Conservation (phyloP, 1,284 basidiomycete species). For the Cutaneotrichosporon sp. region DNA sequence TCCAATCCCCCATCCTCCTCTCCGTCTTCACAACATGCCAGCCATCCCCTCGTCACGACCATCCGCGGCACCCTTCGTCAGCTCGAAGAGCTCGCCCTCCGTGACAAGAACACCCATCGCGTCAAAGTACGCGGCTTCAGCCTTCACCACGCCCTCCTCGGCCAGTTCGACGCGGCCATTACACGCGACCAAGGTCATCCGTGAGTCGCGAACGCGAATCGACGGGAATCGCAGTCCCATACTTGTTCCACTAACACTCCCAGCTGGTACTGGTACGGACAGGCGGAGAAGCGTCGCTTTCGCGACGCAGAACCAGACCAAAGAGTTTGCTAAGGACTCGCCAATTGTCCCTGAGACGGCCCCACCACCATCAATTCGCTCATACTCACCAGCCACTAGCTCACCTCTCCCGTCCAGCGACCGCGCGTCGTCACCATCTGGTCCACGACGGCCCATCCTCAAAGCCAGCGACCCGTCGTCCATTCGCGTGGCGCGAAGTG, state of each 20-base stretch:
- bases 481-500: slow-evolving; percentile 44
- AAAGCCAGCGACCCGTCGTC: slow-evolving; percentile 31
- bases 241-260: neutral
- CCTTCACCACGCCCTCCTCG: neutral
- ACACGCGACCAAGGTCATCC: slow-evolving; percentile 15
- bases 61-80: neutral
- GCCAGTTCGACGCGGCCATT: slow-evolving; percentile 8
- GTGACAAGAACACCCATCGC: neutral
- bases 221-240: neutral
- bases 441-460: slow-evolving; percentile 34
- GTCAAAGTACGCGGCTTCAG: neutral
- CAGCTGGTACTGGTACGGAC: neutral
- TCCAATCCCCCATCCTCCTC: neutral
- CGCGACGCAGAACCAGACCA: slow-evolving; percentile 40
- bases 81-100: neutral
- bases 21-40: neutral
- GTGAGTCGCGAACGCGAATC: slow-evolving; percentile 4
- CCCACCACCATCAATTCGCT: slow-evolving; percentile 11
- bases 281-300: slow-evolving; percentile 33
- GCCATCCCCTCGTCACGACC: neutral
- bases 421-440: slow-evolving; percentile 13
- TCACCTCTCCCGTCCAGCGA: slow-evolving; percentile 18
- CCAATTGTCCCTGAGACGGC: slow-evolving; percentile 28
- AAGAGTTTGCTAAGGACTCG: slow-evolving; percentile 40
- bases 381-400: slow-evolving; percentile 3